These are phyloP conservation scores for Phytophthora fragariaefolia DNA, from an alignment of 352 stramenopile genomes.

Conservation along the genomic window DNA sequence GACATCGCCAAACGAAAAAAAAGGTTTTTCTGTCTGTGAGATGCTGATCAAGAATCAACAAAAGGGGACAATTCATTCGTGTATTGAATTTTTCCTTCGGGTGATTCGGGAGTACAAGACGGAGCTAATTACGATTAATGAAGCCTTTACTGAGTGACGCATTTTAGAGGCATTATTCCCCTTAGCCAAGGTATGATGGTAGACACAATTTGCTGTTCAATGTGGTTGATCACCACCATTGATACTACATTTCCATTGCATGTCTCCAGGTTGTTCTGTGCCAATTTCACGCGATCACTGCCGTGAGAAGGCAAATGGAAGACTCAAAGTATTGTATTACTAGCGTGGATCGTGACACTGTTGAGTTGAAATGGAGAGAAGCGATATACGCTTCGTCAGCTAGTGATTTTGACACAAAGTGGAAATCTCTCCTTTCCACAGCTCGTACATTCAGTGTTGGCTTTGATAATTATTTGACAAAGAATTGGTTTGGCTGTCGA, in stretches of 20 bases:
- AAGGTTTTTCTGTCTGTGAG: constrained; percentile 14
- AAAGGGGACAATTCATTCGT: not conserved
- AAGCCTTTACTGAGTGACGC: constrained; percentile 7
- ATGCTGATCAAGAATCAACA: constrained; percentile 4
- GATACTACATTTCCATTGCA: not conserved
- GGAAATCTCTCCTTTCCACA: not conserved
- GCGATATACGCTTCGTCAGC: not conserved
- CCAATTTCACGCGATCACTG: constrained; percentile 11
- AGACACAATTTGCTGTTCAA: not conserved
- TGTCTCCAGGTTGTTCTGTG: constrained; percentile 6
- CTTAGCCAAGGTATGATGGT: not conserved
- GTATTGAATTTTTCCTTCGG: constrained; percentile 1
- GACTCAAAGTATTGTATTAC: constrained; percentile 2
- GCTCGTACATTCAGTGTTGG: not conserved
- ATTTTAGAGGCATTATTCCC: constrained; percentile 6
- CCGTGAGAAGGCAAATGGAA: constrained; percentile 5
- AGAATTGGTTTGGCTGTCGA: constrained; percentile 6
- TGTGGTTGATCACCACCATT: constrained; percentile 1
- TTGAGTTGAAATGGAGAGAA: not conserved
- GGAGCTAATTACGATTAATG: not conserved
- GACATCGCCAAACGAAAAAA: constrained; percentile 11
- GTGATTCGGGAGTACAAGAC: not conserved
- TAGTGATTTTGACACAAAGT: not conserved
- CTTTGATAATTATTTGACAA: constrained; percentile 9
- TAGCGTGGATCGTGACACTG: not conserved